Conservation (phyloP, 257 asterid species). For the Penstemon newberryi region DNA sequence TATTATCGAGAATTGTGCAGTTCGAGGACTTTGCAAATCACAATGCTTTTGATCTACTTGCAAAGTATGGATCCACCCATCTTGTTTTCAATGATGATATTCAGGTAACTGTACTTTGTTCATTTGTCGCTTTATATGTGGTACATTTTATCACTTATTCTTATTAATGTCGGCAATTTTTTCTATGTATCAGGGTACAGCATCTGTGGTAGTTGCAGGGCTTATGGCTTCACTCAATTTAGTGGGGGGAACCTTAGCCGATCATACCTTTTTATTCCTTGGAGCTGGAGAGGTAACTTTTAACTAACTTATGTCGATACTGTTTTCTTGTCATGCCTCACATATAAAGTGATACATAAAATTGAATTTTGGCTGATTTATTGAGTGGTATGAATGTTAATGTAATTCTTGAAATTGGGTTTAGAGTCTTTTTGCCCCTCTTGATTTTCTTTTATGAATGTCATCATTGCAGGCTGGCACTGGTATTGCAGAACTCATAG, state of each 20-base stretch:
- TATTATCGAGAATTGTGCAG: conserved; percentile 37
- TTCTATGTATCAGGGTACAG: conserved; percentile 70
- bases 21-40: conserved; percentile 90
- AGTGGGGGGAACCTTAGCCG: conserved; percentile 84
- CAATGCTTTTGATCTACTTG: conserved; percentile 81
- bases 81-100: conserved; percentile 85
- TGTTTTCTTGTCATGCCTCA: conserved; percentile 3
- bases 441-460: conserved; percentile 3
- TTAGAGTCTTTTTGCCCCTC: conserved; percentile 5
- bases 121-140: background rate
- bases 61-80: conserved; percentile 69
- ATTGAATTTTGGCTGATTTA: background rate
- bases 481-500: conserved; percentile 94
- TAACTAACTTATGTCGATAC: background rate
- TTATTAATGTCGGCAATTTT: background rate
- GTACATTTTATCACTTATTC: background rate
- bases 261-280: conserved; percentile 84
- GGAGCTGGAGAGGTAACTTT: conserved; percentile 47
- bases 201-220: conserved; percentile 95
- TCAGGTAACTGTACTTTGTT: conserved; percentile 43
- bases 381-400: background rate
- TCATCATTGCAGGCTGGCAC: conserved; percentile 78
- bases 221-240: conserved; percentile 74
- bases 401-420: background rate
- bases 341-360: background rate